Base-by-base conservation (phyloP, 2,329 filamentous ascomycete species). In the Coccinonectria pachysandricola region DNA sequence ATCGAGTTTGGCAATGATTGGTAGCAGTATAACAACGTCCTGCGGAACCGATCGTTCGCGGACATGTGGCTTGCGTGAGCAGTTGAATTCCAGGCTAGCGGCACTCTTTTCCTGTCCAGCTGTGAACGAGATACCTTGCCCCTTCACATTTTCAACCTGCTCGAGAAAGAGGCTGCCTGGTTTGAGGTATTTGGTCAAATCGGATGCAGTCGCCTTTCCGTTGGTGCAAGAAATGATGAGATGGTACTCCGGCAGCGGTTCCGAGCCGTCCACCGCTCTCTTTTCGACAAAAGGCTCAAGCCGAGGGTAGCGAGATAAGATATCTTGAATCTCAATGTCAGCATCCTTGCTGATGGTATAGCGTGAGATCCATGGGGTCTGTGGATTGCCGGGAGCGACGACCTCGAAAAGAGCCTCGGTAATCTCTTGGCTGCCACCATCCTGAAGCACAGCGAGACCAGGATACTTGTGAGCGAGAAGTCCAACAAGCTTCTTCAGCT, bases 381-480 rank as follows among this genome's bases (percentile, higher is more conserved):
- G 40, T 8, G 39, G 33, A 1, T 28, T 24, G 2, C 19, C 25
- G 1, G 44, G 26, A 1, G 33, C 31, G 6, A 62, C 30, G 4
- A 32, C 30, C 5, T 43, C 26, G n/a, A 61, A 34, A 12, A 54
- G 31, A 1, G 42, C 26, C 4, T 33, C 15, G 0, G 45, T 34
- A 4, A 52, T 27, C 2, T 25, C 8, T 4, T 23, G 13, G 2
- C 30, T 34, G 0, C 51, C 53, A 0, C 58, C 59, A 9, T 59
- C 31, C 22, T 61, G 60, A 4, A 65, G 45, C 7, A 66, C 43
- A 0, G 50, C 43, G 2, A 63, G 30, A 0, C 34, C 49, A 0
- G 62, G 54, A 4, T 50, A 47, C 28, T 62, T 62, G 42, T 63
- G 56, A 2, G 52, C 52, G 11, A 60, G 32, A 0, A 55, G 29